A percentile compares a stretch with the other conserved stretches of the same genome.
Evolutionary conservation across 345 rosid species (phyloP).

Genomic region (Salix koriyanagi): DNA sequence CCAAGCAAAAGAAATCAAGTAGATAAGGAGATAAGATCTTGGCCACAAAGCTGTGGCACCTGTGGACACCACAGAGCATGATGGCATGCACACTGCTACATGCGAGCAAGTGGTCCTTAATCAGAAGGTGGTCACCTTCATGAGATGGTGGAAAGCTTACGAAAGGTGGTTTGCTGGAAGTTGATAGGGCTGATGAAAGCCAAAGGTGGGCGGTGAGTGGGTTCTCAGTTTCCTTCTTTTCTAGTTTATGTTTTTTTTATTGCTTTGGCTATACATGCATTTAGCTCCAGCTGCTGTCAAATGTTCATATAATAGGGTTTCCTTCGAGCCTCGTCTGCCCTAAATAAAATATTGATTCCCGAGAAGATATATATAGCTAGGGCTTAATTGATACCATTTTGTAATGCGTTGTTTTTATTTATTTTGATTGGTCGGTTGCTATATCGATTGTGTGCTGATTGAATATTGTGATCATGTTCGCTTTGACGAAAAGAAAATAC

Average conservation of each 20-base stretch:
- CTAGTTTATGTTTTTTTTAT: neutral
- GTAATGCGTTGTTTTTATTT: no score
- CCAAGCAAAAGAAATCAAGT: constrained; percentile 2
- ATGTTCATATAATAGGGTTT: neutral
- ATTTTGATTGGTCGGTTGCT: no score
- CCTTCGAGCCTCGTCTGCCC: neutral
- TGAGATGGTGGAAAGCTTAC: constrained; percentile 31
- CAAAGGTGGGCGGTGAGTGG: constrained; percentile 37
- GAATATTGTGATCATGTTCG: no score
- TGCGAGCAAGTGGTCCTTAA: constrained; percentile 18
- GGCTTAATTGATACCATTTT: no score
- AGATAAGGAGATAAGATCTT: constrained; percentile 28
- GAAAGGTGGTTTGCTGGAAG: constrained; percentile 28
- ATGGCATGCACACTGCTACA: neutral
- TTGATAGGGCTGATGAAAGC: constrained; percentile 23
- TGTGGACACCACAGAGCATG: constrained; percentile 30
- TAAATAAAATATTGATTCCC: neutral
- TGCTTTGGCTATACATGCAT: neutral
- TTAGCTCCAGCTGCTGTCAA: neutral
- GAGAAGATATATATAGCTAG: neutral
- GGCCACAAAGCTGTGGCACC: constrained; percentile 10
- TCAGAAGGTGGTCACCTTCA: constrained; percentile 32
- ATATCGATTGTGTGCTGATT: no score
- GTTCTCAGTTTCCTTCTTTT: neutral
- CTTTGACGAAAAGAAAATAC: no score